Conservation (phyloP, 768 basidiomycete species). For the Podaxis mareebaensis region DNA sequence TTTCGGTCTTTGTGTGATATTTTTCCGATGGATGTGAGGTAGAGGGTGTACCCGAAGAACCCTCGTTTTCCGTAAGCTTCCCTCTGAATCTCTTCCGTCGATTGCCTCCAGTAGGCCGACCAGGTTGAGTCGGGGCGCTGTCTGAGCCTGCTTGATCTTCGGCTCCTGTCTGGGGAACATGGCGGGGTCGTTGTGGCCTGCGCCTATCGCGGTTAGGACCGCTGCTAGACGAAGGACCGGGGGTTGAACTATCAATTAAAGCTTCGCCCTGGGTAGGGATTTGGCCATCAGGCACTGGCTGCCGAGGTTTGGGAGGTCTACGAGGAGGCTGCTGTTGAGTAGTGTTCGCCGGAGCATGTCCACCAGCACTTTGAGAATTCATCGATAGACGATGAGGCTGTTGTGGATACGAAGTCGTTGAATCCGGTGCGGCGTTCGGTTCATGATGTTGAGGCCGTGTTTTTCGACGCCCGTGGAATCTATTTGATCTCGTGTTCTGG, state of each 20-base stretch:
- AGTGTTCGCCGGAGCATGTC: background rate
- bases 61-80: constrained; percentile 23
- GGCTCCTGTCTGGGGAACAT: background rate
- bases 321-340: constrained; percentile 2
- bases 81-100: constrained; percentile 28
- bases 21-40: constrained; percentile 17
- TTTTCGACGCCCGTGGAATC: constrained; percentile 5
- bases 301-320: background rate
- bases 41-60: background rate
- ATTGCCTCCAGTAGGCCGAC: background rate
- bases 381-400: background rate
- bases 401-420: background rate
- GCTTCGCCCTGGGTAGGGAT: background rate
- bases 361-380: background rate
- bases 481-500: background rate
- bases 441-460: constrained; percentile 6
- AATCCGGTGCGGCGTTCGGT: background rate
- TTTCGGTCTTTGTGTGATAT: constrained; percentile 13
- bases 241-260: background rate
- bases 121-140: background rate
- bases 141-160: background rate
- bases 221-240: background rate
- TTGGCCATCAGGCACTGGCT: background rate
- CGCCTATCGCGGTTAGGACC: background rate
- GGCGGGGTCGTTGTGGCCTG: background rate